A percentile compares a stretch with the other conserved stretches of the same genome.
These are phyloP conservation scores for Aspergillus nidulans DNA, from an alignment of 495 filamentous ascomycete species.

Conservation along the genomic window DNA sequence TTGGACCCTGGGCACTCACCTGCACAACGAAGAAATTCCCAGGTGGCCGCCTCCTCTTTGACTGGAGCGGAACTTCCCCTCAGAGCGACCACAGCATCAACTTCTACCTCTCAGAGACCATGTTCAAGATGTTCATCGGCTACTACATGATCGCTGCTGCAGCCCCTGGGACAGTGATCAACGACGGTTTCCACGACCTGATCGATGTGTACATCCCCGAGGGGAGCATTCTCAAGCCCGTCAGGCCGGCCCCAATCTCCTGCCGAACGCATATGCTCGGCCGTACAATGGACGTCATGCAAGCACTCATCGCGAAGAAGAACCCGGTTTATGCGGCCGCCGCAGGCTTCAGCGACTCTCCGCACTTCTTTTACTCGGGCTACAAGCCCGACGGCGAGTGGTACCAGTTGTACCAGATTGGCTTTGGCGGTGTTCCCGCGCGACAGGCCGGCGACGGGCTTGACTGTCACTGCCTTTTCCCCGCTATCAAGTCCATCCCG, in stretches of 20 bases:
- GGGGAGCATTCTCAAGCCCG: slow-evolving; percentile 41
- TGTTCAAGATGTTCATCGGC: slow-evolving; percentile 52
- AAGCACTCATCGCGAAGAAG: slow-evolving; percentile 46
- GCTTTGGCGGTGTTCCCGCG: slow-evolving; percentile 48
- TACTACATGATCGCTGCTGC: slow-evolving; percentile 47
- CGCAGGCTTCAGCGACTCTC: slow-evolving; percentile 47
- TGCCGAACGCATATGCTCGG: slow-evolving; percentile 48
- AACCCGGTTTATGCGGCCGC: slow-evolving; percentile 44
- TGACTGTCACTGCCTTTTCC: slow-evolving; percentile 50
- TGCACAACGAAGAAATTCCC: slow-evolving; percentile 42
- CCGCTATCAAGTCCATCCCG: slow-evolving; percentile 49
- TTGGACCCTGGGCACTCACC: slow-evolving; percentile 44
- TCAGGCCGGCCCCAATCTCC: slow-evolving; percentile 44
- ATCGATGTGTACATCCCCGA: slow-evolving; percentile 44
- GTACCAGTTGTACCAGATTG: slow-evolving; percentile 51
- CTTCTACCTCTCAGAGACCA: slow-evolving; percentile 46
- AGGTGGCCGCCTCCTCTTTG: slow-evolving; percentile 35
- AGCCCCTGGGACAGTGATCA: slow-evolving; percentile 41
- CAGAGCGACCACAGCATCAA: slow-evolving; percentile 48
- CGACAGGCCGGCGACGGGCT: slow-evolving; percentile 45
- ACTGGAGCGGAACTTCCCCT: slow-evolving; percentile 45
- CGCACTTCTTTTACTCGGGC: slow-evolving; percentile 49
- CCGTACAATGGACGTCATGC: slow-evolving; percentile 44
- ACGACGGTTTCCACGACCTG: slow-evolving; percentile 48
- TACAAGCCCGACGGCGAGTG: slow-evolving; percentile 47